These are phyloP conservation scores for Bruguiera parviflora DNA, from an alignment of 345 rosid genomes.

Conservation along the genomic window DNA sequence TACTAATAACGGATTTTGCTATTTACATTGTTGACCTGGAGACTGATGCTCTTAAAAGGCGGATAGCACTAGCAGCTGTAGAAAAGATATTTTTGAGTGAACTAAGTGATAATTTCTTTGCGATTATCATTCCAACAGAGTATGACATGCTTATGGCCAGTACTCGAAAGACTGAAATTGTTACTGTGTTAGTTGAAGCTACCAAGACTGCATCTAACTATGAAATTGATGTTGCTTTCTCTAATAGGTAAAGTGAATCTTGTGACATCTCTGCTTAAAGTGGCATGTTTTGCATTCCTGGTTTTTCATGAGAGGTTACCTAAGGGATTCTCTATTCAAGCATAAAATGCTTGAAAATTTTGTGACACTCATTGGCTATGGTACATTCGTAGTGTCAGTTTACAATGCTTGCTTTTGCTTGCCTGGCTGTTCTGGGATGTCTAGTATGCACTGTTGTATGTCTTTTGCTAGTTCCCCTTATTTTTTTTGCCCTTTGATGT, in stretches of 20 bases:
- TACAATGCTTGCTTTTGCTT: no score
- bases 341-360: no score
- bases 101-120: slow-evolving; percentile 79
- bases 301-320: background rate
- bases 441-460: no score
- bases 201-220: slow-evolving; percentile 69
- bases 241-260: slow-evolving; percentile 56
- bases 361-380: no score
- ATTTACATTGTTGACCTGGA: slow-evolving; percentile 77
- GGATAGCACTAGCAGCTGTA: slow-evolving; percentile 76
- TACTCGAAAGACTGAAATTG: slow-evolving; percentile 86
- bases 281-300: background rate
- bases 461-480: no score
- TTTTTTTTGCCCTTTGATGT: no score
- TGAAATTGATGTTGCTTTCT: slow-evolving; percentile 76
- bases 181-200: slow-evolving; percentile 72
- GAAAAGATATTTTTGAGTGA: slow-evolving; percentile 83
- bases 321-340: no score
- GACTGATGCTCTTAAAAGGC: slow-evolving; percentile 65
- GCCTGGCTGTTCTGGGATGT: no score
- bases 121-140: slow-evolving; percentile 80
- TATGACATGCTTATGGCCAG: slow-evolving; percentile 94
- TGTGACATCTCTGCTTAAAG: background rate
- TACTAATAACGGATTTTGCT: slow-evolving; percentile 25
- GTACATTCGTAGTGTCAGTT: no score